These are phyloP conservation scores for Penicillium lagena DNA, from an alignment of 495 filamentous ascomycete species.

Conservation along the genomic window DNA sequence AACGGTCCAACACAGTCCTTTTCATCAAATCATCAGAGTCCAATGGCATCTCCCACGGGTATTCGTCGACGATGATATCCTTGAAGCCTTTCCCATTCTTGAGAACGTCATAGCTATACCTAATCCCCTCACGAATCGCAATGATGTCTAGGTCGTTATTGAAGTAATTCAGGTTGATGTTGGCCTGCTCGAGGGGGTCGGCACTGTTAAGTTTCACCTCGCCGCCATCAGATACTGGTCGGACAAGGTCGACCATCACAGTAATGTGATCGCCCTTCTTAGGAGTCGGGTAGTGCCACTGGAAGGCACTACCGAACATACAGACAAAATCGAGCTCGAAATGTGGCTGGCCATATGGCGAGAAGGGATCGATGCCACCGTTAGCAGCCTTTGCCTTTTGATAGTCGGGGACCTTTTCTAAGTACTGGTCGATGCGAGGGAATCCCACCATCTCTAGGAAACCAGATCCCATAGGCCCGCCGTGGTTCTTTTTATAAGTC, in stretches of 20 bases:
- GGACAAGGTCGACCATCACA: conserved; percentile 55
- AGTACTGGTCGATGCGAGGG: conserved; percentile 47
- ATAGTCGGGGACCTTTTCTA: conserved; percentile 44
- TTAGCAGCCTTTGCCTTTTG: conserved; percentile 41
- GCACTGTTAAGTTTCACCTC: conserved; percentile 47
- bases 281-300: conserved; percentile 55
- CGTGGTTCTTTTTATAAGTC: no score
- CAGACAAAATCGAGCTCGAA: conserved; percentile 61
- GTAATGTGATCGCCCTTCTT: conserved; percentile 43
- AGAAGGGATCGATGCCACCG: conserved; percentile 50
- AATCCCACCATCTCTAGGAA: conserved; percentile 52
- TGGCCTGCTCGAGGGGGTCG: conserved; percentile 44
- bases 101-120: conserved; percentile 49
- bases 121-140: conserved; percentile 50
- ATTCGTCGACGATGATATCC: conserved; percentile 48
- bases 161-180: conserved; percentile 59
- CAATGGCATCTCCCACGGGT: conserved; percentile 56
- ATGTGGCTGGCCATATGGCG: conserved; percentile 54
- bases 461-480: conserved; percentile 44
- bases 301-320: conserved; percentile 56
- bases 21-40: conserved; percentile 51
- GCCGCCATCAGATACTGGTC: conserved; percentile 41
- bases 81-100: conserved; percentile 51
- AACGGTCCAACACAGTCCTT: conserved; percentile 46
- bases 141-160: conserved; percentile 48